These are phyloP conservation scores for Xanthoconium separans DNA, from an alignment of 1,284 basidiomycete species.

Conservation along the genomic window DNA sequence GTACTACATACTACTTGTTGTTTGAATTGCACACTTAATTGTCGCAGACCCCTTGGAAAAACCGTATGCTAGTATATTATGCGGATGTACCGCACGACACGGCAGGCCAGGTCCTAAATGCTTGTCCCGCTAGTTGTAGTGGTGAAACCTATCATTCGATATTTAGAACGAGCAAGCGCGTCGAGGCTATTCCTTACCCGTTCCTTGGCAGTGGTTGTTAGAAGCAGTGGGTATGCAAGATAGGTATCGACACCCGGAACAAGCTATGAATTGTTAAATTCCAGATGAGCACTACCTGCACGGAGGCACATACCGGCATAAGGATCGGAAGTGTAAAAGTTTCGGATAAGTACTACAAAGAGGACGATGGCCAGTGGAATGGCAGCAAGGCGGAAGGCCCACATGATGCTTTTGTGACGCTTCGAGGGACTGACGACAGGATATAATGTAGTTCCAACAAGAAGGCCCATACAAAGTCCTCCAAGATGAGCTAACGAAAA, in stretches of 20 bases:
- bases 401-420: slow-evolving; percentile 73
- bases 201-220: slow-evolving; percentile 79
- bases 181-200: slow-evolving; percentile 35
- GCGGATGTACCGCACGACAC: not conserved
- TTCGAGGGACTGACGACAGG: slow-evolving; percentile 84
- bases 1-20: too few species aligned
- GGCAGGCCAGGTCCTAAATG: slow-evolving; percentile 17
- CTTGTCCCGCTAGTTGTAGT: slow-evolving; percentile 34
- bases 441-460: slow-evolving; percentile 81
- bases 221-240: slow-evolving; percentile 80
- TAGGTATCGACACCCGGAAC: slow-evolving; percentile 87
- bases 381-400: slow-evolving; percentile 71
- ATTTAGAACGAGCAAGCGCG: slow-evolving; percentile 6
- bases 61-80: slow-evolving; percentile 3
- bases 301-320: slow-evolving; percentile 55
- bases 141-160: slow-evolving; percentile 22
- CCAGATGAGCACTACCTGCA: not conserved
- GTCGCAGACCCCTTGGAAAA: slow-evolving; percentile 13
- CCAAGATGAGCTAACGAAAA: slow-evolving; percentile 63
- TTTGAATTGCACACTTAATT: not conserved
- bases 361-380: slow-evolving; percentile 75
- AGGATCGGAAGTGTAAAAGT: slow-evolving; percentile 88
- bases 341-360: slow-evolving; percentile 79
- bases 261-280: slow-evolving; percentile 49
- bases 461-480: slow-evolving; percentile 81